These are phyloP conservation scores for Immersiella caudata DNA, from an alignment of 495 filamentous ascomycete species.

Conservation along the genomic window DNA sequence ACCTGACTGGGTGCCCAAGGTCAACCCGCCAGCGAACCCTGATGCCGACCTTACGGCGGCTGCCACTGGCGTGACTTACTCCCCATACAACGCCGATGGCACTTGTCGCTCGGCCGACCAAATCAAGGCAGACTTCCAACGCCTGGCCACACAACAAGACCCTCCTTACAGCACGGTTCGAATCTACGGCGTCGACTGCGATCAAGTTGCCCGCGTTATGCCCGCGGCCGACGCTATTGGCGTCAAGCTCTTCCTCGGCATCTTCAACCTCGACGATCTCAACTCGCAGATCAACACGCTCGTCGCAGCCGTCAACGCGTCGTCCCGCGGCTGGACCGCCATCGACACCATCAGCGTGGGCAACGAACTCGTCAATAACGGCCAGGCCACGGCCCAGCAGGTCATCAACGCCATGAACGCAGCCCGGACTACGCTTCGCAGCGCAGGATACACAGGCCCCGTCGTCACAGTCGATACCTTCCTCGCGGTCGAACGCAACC, in stretches of 20 bases:
- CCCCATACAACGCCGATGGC: conserved; percentile 67
- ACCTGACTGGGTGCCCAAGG: neutral
- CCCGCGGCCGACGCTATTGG: conserved; percentile 59
- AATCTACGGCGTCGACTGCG: conserved; percentile 81
- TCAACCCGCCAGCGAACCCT: conserved; percentile 18
- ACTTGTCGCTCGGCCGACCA: conserved; percentile 67
- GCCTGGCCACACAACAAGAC: conserved; percentile 39
- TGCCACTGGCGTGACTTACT: conserved; percentile 67
- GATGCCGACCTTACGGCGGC: conserved; percentile 20
- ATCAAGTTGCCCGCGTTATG: conserved; percentile 64
- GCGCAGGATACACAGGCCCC: conserved; percentile 68
- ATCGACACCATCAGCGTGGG: conserved; percentile 76
- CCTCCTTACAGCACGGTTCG: conserved; percentile 62
- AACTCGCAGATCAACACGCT: conserved; percentile 56
- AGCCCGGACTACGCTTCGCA: conserved; percentile 60
- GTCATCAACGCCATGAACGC: conserved; percentile 58
- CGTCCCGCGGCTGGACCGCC: conserved; percentile 38
- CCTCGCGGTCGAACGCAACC: conserved; percentile 64
- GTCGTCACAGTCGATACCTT: conserved; percentile 83
- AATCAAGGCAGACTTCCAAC: conserved; percentile 64
- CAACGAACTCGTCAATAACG: conserved; percentile 77
- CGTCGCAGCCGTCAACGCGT: conserved; percentile 45
- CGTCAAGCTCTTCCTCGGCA: conserved; percentile 71
- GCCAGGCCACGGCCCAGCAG: conserved; percentile 51
- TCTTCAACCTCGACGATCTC: conserved; percentile 67